Conservation (phyloP, 805 yeast genomes). For the Saccharomycopsis fodiens region DNA sequence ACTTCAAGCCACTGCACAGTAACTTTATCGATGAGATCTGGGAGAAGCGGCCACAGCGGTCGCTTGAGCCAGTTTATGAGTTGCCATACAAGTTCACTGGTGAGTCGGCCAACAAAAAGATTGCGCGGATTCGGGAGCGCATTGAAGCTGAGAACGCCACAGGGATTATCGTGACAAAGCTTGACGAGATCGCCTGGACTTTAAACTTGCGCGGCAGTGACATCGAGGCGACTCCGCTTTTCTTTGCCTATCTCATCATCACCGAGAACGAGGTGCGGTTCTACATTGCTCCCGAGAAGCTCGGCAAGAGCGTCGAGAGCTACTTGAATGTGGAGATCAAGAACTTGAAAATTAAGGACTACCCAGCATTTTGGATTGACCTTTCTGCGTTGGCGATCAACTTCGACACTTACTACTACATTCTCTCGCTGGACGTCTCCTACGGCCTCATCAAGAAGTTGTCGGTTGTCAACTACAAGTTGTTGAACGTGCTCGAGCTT, state of each 20-base stretch:
- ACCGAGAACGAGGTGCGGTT: constrained; percentile 12
- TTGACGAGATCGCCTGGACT: constrained; percentile 90
- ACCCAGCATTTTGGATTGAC: constrained; percentile 54
- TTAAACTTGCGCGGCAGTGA: constrained; percentile 74
- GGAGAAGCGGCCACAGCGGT: constrained; percentile 62
- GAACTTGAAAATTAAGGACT: constrained; percentile 41
- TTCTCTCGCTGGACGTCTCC: constrained; percentile 51
- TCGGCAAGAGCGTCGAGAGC: constrained; percentile 21
- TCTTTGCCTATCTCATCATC: constrained; percentile 55
- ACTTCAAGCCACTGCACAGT: constrained; percentile 42
- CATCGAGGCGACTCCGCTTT: constrained; percentile 79
- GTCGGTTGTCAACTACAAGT: constrained; percentile 12
- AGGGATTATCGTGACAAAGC: constrained; percentile 43
- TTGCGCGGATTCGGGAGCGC: constrained; percentile 35
- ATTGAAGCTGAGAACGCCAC: constrained; percentile 28
- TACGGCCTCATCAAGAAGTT: constrained; percentile 57
- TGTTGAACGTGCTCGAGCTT: constrained; percentile 30
- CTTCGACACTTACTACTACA: constrained; percentile 29
- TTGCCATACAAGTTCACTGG: constrained; percentile 59
- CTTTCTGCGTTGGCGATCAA: constrained; percentile 31
- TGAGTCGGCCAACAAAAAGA: constrained; percentile 49
- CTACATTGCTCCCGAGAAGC: constrained; percentile 13
- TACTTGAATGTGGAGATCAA: constrained; percentile 33
- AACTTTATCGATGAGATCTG: constrained; percentile 76
- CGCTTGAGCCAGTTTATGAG: constrained; percentile 40